Percentiles rank a stretch among this genome's conserved stretches.
Evolutionary conservation across 2,329 filamentous ascomycete species (phyloP).

Genomic region (Bipolaris sorokiniana): DNA sequence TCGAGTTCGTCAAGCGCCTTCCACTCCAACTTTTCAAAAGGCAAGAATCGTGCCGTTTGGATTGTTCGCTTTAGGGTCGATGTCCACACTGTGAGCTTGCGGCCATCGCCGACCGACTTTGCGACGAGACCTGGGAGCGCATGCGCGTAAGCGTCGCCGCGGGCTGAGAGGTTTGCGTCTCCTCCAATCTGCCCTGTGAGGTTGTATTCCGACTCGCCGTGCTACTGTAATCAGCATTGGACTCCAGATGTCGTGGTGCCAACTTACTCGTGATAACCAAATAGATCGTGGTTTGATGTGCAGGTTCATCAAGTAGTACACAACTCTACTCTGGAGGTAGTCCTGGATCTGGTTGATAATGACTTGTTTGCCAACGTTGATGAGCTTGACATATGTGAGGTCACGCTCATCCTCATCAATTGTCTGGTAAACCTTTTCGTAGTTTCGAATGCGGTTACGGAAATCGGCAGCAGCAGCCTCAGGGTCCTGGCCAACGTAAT

Average conservation of each 20-base stretch:
- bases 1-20: constrained; percentile 98
- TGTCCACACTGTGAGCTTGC: constrained; percentile 74
- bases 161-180: constrained; percentile 82
- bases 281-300: constrained; percentile 97
- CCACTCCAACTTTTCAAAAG: constrained; percentile 96
- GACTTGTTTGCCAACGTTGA: constrained; percentile 93
- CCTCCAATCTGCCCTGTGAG: constrained; percentile 89
- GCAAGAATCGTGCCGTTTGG: constrained; percentile 84
- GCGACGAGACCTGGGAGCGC: constrained; percentile 84
- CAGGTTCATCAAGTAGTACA: constrained; percentile 98
- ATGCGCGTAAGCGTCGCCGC: constrained; percentile 85
- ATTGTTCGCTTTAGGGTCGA: constrained; percentile 84
- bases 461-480: constrained; percentile 91
- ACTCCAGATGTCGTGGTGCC: neutral
- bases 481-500: constrained; percentile 93
- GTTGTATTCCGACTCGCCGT: constrained; percentile 94
- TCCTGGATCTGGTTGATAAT: constrained; percentile 98
- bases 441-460: constrained; percentile 91
- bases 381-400: constrained; percentile 95
- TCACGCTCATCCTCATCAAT: constrained; percentile 88
- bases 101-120: constrained; percentile 79
- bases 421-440: constrained; percentile 95
- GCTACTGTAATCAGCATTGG: constrained; percentile 58
- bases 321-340: constrained; percentile 92
- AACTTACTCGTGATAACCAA: constrained; percentile 86